Evolutionary conservation across 108 stramenopile genomes (phyloP), one percentile per base, ranked within the genome.

Genomic region (Phaeodactylum tricornutum): DNA sequence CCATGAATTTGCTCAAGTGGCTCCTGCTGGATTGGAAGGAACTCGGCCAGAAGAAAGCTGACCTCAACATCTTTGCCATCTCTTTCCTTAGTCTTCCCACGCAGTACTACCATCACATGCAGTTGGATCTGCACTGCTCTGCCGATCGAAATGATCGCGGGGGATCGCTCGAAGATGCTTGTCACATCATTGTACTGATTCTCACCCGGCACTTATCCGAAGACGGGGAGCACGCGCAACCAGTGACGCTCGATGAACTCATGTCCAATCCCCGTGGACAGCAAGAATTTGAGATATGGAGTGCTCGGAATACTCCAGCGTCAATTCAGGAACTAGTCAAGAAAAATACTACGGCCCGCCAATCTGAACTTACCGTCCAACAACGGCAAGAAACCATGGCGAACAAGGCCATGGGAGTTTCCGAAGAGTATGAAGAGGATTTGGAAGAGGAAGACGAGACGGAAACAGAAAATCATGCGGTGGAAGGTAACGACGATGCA

Each of bases 151-250:
- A 66, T 43, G 45, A 50, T 8, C 70, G 83, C 12, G 81, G 81
- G 3, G 83, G 83, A 28, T 76, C 82, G 24, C 77, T 78, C 50
- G 77, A 79, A 37, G 83, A 85, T 51, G 81, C 82, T 3, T 83
- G 78, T 66, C 50, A 73, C 41, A 53, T 90, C 23, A 61, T 84
- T 54, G 76, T 84, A 0, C 42, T 85, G 42, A 17, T 90, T 40
- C 50, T 85, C 25, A 69, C 75, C 30, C 49, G 76, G 29, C 83
- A 90, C 61, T 47, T 75, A 20, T 72, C 70, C 42, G 71, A 74
- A 27, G 81, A 84, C 60, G 73, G 69, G 12, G 78, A 82, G 50
- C 77, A 70, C 0, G 50, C 59, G 20, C 57, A 62, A 35, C 75
- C 82, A 2, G 26, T 84, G 27, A 70, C 61, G 0, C 55, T 75